Evolutionary conservation across 345 rosid genomes (phyloP).

Genomic region (Eucalyptus curtisii): DNA sequence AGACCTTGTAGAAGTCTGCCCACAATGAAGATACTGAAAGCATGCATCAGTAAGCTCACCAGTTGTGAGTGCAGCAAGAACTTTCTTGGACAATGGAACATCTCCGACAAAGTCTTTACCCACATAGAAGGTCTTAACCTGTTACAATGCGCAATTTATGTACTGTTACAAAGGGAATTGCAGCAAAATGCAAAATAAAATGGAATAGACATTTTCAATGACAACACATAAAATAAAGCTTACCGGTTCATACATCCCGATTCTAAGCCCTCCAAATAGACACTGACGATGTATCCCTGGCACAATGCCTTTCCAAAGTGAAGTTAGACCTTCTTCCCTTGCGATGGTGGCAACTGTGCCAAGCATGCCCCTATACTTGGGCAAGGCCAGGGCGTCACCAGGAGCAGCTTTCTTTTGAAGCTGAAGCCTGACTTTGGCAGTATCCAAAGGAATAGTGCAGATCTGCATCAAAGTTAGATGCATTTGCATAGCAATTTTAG

Average conservation of each 20-base stretch:
- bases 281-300: conserved; percentile 98
- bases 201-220: not conserved
- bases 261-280: conserved; percentile 88
- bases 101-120: conserved; percentile 88
- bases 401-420: conserved; percentile 64
- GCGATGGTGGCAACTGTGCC: conserved; percentile 93
- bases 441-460: conserved; percentile 93
- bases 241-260: conserved; percentile 96
- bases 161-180: not conserved
- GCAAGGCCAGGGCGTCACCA: conserved; percentile 45
- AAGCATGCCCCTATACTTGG: conserved; percentile 82
- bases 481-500: not conserved
- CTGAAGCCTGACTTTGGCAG: conserved; percentile 99
- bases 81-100: conserved; percentile 87
- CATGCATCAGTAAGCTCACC: conserved; percentile 32
- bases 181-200: not conserved
- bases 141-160: not conserved
- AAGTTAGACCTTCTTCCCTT: conserved; percentile 79
- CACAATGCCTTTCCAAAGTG: conserved; percentile 95
- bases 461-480: conserved; percentile 29
- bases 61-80: conserved; percentile 95
- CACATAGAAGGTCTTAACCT: conserved; percentile 82
- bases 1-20: not conserved
- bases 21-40: not conserved
- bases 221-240: not conserved